Evolutionary conservation across 441 rosid genomes (phyloP).

Genomic region (Melastoma candidum): DNA sequence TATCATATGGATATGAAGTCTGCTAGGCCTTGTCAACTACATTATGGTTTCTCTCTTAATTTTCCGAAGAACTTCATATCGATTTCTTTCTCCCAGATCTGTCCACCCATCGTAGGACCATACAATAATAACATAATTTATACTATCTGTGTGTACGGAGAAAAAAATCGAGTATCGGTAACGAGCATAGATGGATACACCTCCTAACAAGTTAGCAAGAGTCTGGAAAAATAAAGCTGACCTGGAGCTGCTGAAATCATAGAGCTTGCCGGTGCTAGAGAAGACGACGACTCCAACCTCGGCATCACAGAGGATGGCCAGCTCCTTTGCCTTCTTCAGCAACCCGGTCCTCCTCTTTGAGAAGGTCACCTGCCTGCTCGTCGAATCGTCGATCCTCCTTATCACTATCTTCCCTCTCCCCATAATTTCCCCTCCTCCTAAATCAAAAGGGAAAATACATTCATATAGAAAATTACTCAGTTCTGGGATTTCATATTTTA

Average conservation of each 20-base stretch:
- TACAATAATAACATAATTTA: too few relatives aligned
- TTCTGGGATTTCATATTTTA: too few relatives aligned
- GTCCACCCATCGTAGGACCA: too few relatives aligned
- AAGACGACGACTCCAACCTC: slow-evolving; percentile 21
- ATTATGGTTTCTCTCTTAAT: too few relatives aligned
- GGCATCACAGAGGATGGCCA: slow-evolving; percentile 17
- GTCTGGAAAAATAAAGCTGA: slow-evolving; percentile 3
- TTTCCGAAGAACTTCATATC: too few relatives aligned
- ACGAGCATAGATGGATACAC: too few relatives aligned
- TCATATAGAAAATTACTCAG: not conserved
- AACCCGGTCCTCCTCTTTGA: slow-evolving; percentile 18
- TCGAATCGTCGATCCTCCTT: slow-evolving; percentile 19
- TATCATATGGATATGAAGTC: too few relatives aligned
- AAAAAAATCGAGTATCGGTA: too few relatives aligned
- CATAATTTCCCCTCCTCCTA: slow-evolving; percentile 7
- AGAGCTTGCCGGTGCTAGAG: slow-evolving; percentile 21
- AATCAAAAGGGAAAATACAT: not conserved
- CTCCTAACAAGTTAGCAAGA: not conserved
- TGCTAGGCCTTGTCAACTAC: too few relatives aligned
- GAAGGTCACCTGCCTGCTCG: slow-evolving; percentile 23
- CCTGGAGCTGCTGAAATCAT: slow-evolving; percentile 17
- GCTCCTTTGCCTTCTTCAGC: slow-evolving; percentile 22
- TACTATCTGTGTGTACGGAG: too few relatives aligned
- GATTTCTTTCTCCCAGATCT: too few relatives aligned
- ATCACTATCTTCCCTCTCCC: slow-evolving; percentile 23